Base-by-base conservation (phyloP, 2,329 filamentous ascomycete species). In the Sporothrix sp. region DNA sequence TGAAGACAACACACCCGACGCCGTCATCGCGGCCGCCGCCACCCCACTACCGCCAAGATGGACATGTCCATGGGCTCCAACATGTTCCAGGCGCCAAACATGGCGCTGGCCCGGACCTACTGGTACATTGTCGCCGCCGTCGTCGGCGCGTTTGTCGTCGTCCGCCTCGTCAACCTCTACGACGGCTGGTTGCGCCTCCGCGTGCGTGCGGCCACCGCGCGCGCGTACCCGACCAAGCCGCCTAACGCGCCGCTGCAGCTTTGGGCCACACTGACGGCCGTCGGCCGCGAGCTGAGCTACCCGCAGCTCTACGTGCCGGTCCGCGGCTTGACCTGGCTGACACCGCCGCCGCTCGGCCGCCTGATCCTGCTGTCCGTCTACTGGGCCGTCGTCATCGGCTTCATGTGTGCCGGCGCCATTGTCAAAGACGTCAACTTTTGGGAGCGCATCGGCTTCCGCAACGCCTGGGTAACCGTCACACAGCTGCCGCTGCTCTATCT, bases 361-460 rank as follows among this genome's bases (percentile, higher is more conserved):
- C 61, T 77, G 6, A 59, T 82, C 11, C 59, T 77, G 25, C 64
- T 83, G 2, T 59, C 73, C 11, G 66, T 66, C 54, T 83, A 83
- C 63, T 82, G 78, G 76, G 70, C 73, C 35, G 66, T 81, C 53
- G 66, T 82, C 44, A 66, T 76, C 51, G 78, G 74, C 62, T 75
- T 81, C 68, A 77, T 79, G 71, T 66, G 68, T 3, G 67, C 68
- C 54, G 65, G 67, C 20, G 73, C 71, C 44, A 62, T 79, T 39
- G 57, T 71, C 39, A 59, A 72, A 23, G 79, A 82, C 55, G 70
- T 68, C 37, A 74, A 74, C 57, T 81, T 73, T 61, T 81, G 72
- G 68, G 81, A 85, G 62, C 78, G 79, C 53, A 76, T 84, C 51
- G 82, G 77, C 6, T 85, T 79, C 61, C 78, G 82, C 51, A 82